Base-by-base conservation (phyloP, 2,329 filamentous ascomycete genomes). In the Sarocladium kiliense region DNA sequence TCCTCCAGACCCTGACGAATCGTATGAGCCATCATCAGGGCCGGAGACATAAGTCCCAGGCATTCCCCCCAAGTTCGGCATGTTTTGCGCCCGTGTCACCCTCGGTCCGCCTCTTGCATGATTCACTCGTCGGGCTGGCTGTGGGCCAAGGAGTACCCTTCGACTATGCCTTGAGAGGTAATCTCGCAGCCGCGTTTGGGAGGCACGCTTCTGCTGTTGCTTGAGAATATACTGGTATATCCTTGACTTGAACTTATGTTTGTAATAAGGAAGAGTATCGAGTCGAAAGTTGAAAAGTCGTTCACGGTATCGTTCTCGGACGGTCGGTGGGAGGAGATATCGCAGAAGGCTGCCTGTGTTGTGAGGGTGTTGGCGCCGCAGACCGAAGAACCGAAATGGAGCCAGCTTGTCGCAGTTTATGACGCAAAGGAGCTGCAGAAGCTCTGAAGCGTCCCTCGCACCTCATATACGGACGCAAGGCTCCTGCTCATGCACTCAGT, bases 201-300 rank as follows among this genome's bases (percentile, higher is more conserved):
- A 74, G 61, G 72, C 70, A 58, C 79, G 76, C 62, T 74, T 79
- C 49, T 73, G 76, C 69, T 90, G 86, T 53, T 82, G 81, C 61
- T 78, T 77, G 59, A 92, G 74, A 56, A 95, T 77, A 59, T 86
- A 89, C 45, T 79, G 80, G 67, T 94, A 95, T 60, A 96, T 84
- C 55, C 85, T 82, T 36, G 86, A 86, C 71, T 96, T 91, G 9
- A 89, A 73, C 54, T 80, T 77, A 66, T 86, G 83, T 64, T 87
- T 88, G 63, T 89, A 79, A 53, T 78, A 74, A 12, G 90, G 89
- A 23, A 96, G 71, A 4, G 82, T 89, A 63, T 91, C 84, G 78
- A 90, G 82, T 59, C 84, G 88, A 68, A 96, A 84, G 61, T 79
- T 76, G 62, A 86, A 79, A 54, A 94, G 76, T 58, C 80, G 82